Evolutionary conservation across 805 yeast genomes (phyloP).

Genomic region (Sugiyamaella valdiviana): DNA sequence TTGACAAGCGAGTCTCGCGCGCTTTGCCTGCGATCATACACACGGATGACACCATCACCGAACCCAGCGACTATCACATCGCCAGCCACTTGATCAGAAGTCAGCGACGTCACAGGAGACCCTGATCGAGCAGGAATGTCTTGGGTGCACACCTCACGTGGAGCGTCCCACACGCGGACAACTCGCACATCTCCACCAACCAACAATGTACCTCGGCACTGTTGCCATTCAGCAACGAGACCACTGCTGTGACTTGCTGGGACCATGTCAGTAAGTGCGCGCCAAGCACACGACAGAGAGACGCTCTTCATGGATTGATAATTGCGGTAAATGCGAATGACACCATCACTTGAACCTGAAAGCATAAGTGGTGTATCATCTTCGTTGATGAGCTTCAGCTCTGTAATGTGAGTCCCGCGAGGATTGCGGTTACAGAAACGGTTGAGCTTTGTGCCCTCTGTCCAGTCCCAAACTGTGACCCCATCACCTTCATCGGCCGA

Average conservation of each 20-base stretch:
- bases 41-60: conserved; percentile 81
- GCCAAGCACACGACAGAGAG: conserved; percentile 79
- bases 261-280: conserved; percentile 81
- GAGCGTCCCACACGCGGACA: conserved; percentile 94
- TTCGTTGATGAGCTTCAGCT: conserved; percentile 78
- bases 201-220: conserved; percentile 80
- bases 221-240: conserved; percentile 92
- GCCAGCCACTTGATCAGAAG: conserved; percentile 95
- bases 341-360: conserved; percentile 91
- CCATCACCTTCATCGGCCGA: conserved; percentile 80
- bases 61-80: conserved; percentile 86
- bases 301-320: conserved; percentile 52
- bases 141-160: conserved; percentile 75
- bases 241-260: conserved; percentile 76
- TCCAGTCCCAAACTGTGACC: conserved; percentile 87
- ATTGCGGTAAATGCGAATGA: conserved; percentile 77
- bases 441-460: conserved; percentile 46
- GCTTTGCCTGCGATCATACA: conserved; percentile 83
- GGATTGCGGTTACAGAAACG: conserved; percentile 81
- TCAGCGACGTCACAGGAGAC: conserved; percentile 77
- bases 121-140: conserved; percentile 91
- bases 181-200: conserved; percentile 94
- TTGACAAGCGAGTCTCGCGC: conserved; percentile 80
- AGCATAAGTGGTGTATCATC: conserved; percentile 82
- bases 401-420: conserved; percentile 82